These are phyloP conservation scores for Lasiosphaeris hirsuta DNA, from an alignment of 495 filamentous ascomycete genomes.

Conservation along the genomic window DNA sequence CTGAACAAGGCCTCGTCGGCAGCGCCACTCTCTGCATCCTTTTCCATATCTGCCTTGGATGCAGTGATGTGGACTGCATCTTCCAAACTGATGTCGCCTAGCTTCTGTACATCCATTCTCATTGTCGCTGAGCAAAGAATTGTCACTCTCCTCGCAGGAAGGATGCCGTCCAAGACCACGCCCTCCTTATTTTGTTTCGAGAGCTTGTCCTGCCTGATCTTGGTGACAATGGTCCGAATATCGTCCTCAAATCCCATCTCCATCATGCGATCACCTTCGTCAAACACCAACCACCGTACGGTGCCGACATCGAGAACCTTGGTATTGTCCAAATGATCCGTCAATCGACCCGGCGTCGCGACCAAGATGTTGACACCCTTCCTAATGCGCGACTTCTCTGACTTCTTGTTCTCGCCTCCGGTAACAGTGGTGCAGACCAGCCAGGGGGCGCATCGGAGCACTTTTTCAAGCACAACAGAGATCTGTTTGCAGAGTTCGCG, in stretches of 20 bases:
- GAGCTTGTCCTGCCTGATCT: slow-evolving; percentile 56
- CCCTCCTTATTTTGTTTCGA: slow-evolving; percentile 39
- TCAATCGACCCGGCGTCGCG: slow-evolving; percentile 85
- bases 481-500: slow-evolving; percentile 94
- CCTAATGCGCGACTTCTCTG: slow-evolving; percentile 85
- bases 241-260: slow-evolving; percentile 96
- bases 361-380: slow-evolving; percentile 95
- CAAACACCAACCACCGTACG: slow-evolving; percentile 88
- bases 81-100: slow-evolving; percentile 92
- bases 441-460: slow-evolving; percentile 81
- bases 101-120: slow-evolving; percentile 89
- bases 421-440: slow-evolving; percentile 89
- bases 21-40: slow-evolving; percentile 38
- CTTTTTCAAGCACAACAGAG: slow-evolving; percentile 70
- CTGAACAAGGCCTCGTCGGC: slow-evolving; percentile 60
- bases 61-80: slow-evolving; percentile 85
- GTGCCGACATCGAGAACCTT: slow-evolving; percentile 82
- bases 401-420: slow-evolving; percentile 95
- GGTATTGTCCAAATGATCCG: slow-evolving; percentile 89
- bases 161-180: slow-evolving; percentile 41
- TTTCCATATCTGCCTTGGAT: slow-evolving; percentile 49
- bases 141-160: slow-evolving; percentile 77
- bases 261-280: slow-evolving; percentile 95
- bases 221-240: slow-evolving; percentile 70
- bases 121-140: slow-evolving; percentile 95